Base-by-base conservation (phyloP, 192 early-diverging fungal species). In the Powellomyces hirtus region DNA sequence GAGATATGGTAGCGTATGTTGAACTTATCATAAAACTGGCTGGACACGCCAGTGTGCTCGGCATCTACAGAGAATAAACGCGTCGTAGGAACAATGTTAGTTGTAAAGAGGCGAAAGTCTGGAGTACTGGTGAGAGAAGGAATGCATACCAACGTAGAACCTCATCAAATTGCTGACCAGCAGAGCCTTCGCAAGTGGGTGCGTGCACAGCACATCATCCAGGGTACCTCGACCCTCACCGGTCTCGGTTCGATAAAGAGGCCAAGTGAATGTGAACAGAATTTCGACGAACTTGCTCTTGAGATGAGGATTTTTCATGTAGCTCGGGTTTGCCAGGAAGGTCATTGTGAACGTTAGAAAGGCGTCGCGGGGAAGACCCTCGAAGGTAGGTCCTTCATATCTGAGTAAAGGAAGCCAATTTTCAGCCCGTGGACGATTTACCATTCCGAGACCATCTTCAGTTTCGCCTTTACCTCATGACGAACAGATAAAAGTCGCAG, bases 11-110 rank as follows among this genome's bases (percentile, higher is more conserved):
- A 97, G 34, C 97, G 89, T 66, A 95, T 94, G 76, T 92, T 97
- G 79, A 98, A 97, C 77, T 99, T 99, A 76, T 99, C 97, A 71
- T 96, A 99, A 68, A 99, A 99, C 73, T 97, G 95, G 3, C 91
- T 89, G 66, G 86, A 86, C 1, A 87, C 84, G 18, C 97, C 97
- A 20, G 95, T 97, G 44, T 94, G 90, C 75, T 99, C 97, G 7
- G 95, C 92, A 64, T 98, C 96, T 83, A 60, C 20, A n/a, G 38
- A 37, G 20, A 59, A 61, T 49, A 24, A 5, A 24, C n/a, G 46
- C 5, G n/a, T 49, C n/a, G 46, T 6, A 24, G 14, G n/a, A 16
- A 24, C n/a, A 2, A 49, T 8, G 5, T 5, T 7, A 20, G 0
- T 42, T 36, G 22, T 27, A 45, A 38, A 30, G 60, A 42, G 22